Evolutionary conservation across 352 stramenopile species (phyloP).

Genomic region (Phytopythium oedochilum): DNA sequence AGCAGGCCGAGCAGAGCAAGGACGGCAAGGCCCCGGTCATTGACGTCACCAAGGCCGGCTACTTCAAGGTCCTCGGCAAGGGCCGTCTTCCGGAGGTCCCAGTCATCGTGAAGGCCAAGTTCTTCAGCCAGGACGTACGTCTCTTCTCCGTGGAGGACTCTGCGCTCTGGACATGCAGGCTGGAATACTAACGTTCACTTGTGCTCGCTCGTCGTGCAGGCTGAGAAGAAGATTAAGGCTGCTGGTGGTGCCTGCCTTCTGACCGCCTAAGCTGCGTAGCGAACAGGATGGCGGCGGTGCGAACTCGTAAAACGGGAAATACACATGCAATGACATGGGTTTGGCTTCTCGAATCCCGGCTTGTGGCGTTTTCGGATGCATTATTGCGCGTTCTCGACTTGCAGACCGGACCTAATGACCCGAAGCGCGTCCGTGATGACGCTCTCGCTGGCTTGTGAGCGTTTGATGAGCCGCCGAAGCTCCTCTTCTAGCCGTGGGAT

Average conservation of each 20-base stretch:
- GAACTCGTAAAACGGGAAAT: slow-evolving; percentile 77
- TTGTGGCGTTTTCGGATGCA: slow-evolving; percentile 2
- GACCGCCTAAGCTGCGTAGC: slow-evolving; percentile 89
- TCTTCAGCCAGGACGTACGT: slow-evolving; percentile 93
- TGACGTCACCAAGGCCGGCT: slow-evolving; percentile 95
- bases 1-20: slow-evolving; percentile 92
- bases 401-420: not conserved
- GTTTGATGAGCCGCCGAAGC: slow-evolving; percentile 6
- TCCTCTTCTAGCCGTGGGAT: slow-evolving; percentile 18
- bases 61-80: slow-evolving; percentile 99
- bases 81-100: slow-evolving; percentile 95
- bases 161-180: not conserved
- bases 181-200: not conserved
- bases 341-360: slow-evolving; percentile 14
- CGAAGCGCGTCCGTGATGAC: not conserved
- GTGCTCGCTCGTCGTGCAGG: slow-evolving; percentile 21
- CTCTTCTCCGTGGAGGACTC: slow-evolving; percentile 7
- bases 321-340: slow-evolving; percentile 40
- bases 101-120: slow-evolving; percentile 99
- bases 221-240: slow-evolving; percentile 99
- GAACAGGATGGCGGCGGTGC: slow-evolving; percentile 57
- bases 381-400: not conserved
- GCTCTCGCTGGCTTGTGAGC: not conserved
- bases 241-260: slow-evolving; percentile 98
- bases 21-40: slow-evolving; percentile 98